Evolutionary conservation across 2,329 filamentous ascomycete species (phyloP), one percentile per base, ranked within the genome.

Genomic region (Penicillium sp.): DNA sequence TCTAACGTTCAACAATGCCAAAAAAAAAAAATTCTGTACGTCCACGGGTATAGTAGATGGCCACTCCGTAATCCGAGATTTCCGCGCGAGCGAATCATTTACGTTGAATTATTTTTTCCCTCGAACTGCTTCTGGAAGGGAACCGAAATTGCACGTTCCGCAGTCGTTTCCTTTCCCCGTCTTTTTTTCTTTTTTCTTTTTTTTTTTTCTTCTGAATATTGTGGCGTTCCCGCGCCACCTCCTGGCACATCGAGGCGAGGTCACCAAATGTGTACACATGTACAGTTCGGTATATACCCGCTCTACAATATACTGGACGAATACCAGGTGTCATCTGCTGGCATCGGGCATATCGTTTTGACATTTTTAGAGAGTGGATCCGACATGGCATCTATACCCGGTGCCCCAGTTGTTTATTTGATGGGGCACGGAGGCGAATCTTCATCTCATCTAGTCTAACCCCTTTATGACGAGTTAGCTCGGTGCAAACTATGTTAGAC

Each of bases 351-450:
- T 24, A 29, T 38, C 13, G 3, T 10, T 16, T 22, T 43, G 40
- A n/a, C 9, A 4, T 39, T n/a, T 35, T 53, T 16, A 5, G 6
- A 49, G 26, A 48, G 53, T 55, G 47, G 53, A 55, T 55, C 53
- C 38, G 22, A 10, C 31, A 47, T 31, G 35, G 16, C 44, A 37
- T 50, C 22, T 43, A 22, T 38, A 11, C 24, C 32, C 31, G 24
- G 14, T 31, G 55, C 50, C 50, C 55, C 55, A 57, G 50, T 44
- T 57, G 50, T 49, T 54, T 57, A 57, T 57, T 49, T 49, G 26
- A 56, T 53, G 54, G 54, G 31, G 54, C 47, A 32, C 13, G 26
- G 22, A 22, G 45, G 38, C 31, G n/a, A 54, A 44, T 54, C 53
- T 57, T 55, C 22, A 39, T 29, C 24, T 55, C 39, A 32, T 26